phyloP scores from a whole-genome alignment of 1,284 basidiomycete genomes.

The Sparassis latifolia region DNA sequence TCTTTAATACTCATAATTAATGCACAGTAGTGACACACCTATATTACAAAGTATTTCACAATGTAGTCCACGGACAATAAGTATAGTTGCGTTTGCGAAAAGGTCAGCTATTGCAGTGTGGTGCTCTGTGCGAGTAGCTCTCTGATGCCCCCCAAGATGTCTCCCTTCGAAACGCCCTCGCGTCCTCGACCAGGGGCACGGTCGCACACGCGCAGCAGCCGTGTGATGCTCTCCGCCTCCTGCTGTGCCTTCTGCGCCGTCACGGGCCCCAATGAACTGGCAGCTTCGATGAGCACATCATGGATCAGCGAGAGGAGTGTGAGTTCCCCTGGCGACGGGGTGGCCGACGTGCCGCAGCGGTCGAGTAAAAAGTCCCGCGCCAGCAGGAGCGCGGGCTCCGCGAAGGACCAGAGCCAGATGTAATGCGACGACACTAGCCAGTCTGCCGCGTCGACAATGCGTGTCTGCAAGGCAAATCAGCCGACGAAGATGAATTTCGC shows the following conservation, averaged over 20 bases:
- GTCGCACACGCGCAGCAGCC: background rate
- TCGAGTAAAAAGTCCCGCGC: slow-evolving; percentile 1
- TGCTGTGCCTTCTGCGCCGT: background rate
- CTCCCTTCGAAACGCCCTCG: background rate
- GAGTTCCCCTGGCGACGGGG: background rate
- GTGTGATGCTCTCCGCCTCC: background rate
- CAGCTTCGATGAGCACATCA: background rate
- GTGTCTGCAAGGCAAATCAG: background rate
- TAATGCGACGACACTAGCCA: background rate
- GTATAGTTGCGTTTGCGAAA: background rate
- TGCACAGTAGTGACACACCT: no score
- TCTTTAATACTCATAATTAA: no score
- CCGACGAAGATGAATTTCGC: no score
- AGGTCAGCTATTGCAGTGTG: background rate
- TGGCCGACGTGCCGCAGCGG: background rate
- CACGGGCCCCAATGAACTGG: background rate
- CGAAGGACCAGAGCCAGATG: background rate
- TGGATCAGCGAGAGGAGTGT: background rate
- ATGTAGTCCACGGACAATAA: background rate
- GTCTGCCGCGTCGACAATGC: slow-evolving; percentile 1
- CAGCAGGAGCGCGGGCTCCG: slow-evolving; percentile 1
- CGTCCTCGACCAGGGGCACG: background rate
- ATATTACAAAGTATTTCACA: no score
- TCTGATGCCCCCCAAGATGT: background rate
- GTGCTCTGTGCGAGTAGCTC: background rate